Percentiles rank a stretch among this genome's conserved stretches.
Evolutionary conservation across 2,329 filamentous ascomycete species (phyloP).

Genomic region (Blastomyces gilchristii): DNA sequence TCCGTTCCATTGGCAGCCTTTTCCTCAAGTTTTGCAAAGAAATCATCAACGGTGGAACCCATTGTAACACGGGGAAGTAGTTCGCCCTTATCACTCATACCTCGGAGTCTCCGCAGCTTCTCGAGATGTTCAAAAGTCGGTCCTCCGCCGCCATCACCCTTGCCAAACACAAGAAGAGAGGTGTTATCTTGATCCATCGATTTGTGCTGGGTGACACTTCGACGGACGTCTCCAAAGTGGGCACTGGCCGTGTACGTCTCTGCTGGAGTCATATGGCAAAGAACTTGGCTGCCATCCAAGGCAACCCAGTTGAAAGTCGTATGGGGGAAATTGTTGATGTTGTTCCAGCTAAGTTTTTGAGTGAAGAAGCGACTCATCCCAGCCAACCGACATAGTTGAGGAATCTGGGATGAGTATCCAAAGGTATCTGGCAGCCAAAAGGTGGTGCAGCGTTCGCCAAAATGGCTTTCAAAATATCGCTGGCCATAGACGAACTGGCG

Average conservation of each 20-base stretch:
- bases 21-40: slow-evolving; percentile 75
- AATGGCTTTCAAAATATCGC: slow-evolving; percentile 85
- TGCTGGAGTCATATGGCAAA: slow-evolving; percentile 93
- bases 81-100: slow-evolving; percentile 77
- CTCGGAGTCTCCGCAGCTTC: slow-evolving; percentile 85
- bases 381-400: slow-evolving; percentile 84
- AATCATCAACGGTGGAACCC: slow-evolving; percentile 84
- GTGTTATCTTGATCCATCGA: slow-evolving; percentile 88
- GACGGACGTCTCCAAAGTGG: slow-evolving; percentile 85
- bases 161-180: slow-evolving; percentile 86
- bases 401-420: slow-evolving; percentile 89
- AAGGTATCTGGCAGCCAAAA: slow-evolving; percentile 99
- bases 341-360: slow-evolving; percentile 99
- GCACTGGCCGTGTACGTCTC: slow-evolving; percentile 94
- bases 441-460: slow-evolving; percentile 76
- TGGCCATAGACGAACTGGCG: slow-evolving; percentile 94
- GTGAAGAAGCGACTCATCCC: slow-evolving; percentile 96
- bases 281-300: slow-evolving; percentile 87
- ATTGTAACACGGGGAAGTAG: slow-evolving; percentile 78
- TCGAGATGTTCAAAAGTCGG: slow-evolving; percentile 91
- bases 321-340: slow-evolving; percentile 97
- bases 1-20: slow-evolving; percentile 58
- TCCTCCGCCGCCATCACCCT: slow-evolving; percentile 90
- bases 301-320: slow-evolving; percentile 99
- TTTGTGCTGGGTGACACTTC: slow-evolving; percentile 87